Conservation (phyloP, 345 rosid genomes). For the Theobroma cacao region DNA sequence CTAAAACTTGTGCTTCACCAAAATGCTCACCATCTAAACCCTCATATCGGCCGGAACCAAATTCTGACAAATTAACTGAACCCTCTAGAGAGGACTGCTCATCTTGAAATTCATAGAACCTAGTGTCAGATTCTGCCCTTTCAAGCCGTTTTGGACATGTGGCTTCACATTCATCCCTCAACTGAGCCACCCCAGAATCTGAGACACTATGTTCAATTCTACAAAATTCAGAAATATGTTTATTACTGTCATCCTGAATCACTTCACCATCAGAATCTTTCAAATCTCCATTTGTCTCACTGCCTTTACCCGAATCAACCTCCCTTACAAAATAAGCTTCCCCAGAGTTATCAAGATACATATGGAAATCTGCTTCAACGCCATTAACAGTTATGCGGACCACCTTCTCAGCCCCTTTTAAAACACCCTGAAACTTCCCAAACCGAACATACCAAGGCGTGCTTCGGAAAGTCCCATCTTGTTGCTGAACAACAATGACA, state of each 20-base stretch:
- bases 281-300: constrained; percentile 18
- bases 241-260: constrained; percentile 25
- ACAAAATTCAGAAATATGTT: constrained; percentile 17
- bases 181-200: constrained; percentile 44
- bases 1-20: constrained; percentile 47
- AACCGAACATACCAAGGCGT: constrained; percentile 94
- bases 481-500: constrained; percentile 84
- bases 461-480: constrained; percentile 77
- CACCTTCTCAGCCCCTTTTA: constrained; percentile 81
- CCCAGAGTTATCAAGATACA: constrained; percentile 92
- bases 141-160: constrained; percentile 38
- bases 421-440: constrained; percentile 94
- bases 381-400: constrained; percentile 80
- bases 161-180: constrained; percentile 42
- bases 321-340: constrained; percentile 84
- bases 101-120: constrained; percentile 75
- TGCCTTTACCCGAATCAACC: constrained; percentile 49
- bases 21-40: constrained; percentile 42
- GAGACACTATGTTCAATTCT: constrained; percentile 72
- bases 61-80: constrained; percentile 47
- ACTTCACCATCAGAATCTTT: constrained; percentile 20
- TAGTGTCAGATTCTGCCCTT: constrained; percentile 73
- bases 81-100: constrained; percentile 51
- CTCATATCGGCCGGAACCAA: constrained; percentile 48
- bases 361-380: constrained; percentile 72